Conservation (phyloP, 768 basidiomycete genomes). For the Amanita phalloides region DNA sequence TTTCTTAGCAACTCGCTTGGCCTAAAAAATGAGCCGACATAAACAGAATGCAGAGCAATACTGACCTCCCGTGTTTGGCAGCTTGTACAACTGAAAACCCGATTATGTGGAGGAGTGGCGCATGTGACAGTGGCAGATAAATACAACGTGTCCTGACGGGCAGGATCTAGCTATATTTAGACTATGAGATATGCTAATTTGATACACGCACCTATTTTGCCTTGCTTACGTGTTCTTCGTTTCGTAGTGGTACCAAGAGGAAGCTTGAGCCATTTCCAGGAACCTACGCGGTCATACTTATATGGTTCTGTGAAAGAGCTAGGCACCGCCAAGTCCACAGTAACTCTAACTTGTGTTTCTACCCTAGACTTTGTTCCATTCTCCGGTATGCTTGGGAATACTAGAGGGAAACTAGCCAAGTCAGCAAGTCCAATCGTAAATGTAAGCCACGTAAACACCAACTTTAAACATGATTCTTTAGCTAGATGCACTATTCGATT, state of each 20-base stretch:
- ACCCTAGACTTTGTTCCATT: constrained; percentile 84
- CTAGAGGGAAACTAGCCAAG: constrained; percentile 54
- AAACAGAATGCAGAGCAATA: background rate
- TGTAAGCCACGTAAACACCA: constrained; percentile 14
- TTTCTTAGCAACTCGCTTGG: constrained; percentile 85
- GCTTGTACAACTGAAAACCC: constrained; percentile 76
- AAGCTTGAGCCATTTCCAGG: constrained; percentile 81
- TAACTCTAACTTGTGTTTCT: constrained; percentile 88
- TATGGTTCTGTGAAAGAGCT: constrained; percentile 48
- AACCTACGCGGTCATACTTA: constrained; percentile 75
- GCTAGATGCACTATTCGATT: constrained; percentile 61
- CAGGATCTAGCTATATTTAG: constrained; percentile 39
- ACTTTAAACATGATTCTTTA: constrained; percentile 73
- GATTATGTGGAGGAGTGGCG: constrained; percentile 67
- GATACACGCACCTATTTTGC: constrained; percentile 54
- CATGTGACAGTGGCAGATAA: constrained; percentile 70
- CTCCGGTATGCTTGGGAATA: constrained; percentile 76
- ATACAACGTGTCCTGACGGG: constrained; percentile 58
- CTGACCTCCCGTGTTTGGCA: constrained; percentile 78
- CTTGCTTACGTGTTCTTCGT: constrained; percentile 73
- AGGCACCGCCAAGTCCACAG: constrained; percentile 66
- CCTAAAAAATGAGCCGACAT: constrained; percentile 29
- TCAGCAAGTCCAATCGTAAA: constrained; percentile 8
- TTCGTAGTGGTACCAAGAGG: constrained; percentile 80
- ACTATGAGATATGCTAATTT: constrained; percentile 3